Evolutionary conservation across 768 basidiomycete genomes (phyloP), one percentile per base, ranked within the genome.

Genomic region (Lentinula lateritia): DNA sequence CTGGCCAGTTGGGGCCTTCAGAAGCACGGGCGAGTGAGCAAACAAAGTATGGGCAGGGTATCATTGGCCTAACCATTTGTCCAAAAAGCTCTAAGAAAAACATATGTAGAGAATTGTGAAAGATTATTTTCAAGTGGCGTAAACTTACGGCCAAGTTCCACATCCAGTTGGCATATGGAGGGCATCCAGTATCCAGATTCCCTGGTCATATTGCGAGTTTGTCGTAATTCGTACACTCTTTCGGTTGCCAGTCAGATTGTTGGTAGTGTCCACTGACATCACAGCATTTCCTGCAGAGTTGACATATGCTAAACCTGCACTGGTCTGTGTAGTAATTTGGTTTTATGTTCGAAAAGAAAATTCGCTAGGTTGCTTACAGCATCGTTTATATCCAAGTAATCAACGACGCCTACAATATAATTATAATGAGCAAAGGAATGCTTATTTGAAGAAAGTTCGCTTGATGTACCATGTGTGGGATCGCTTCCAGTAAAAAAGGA

Each of bases 211-310:
- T 2, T 75, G 72, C 56, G 76, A 71, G 34, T 85, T 70, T 0
- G 88, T 85, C 52, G 84, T 86, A 65, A 98, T 89, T 64, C 95
- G 87, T 42, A 96, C 81, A 65, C 89, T 88, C 72, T 85, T 80
- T 62, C 95, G 84, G 58, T 81, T 88, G 43, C 71, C 82, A n/a
- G 80, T 67, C 36, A 95, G 88, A 16, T 74, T 80, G 9, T 84
- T 79, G 5, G 93, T 95, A 6, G 91, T 95, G 69, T 96, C 93
- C 28, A 96, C 87, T 38, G 84, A 78, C 93, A 98, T 95, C 60
- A 97, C 73, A 16, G 89, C 92, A 73, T 93, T 83, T 20, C 92
- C 91, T 9, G 78, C 80, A 23, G 68, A 64, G 68, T 92, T 95
- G 67, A 94, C 78, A 13, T 82, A 77, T 35, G 87, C 69, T 35